Conservation (phyloP, 148 eudicot species). For the Simmondsia chinensis region DNA sequence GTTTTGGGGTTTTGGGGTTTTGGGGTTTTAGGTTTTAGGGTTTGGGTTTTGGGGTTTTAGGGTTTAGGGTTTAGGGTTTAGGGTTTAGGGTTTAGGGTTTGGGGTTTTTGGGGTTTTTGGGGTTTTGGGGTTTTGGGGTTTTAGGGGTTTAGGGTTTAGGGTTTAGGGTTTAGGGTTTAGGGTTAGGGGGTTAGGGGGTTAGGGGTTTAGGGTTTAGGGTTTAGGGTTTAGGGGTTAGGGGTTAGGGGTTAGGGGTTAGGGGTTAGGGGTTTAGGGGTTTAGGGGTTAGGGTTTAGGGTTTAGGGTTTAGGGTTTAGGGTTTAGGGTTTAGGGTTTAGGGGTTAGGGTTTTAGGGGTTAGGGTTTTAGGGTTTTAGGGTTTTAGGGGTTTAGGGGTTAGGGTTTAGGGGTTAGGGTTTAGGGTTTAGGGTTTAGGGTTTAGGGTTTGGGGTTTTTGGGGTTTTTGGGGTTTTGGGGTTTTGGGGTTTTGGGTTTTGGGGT, state of each 20-base stretch:
- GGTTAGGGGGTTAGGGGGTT: too few relatives aligned
- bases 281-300: slow-evolving; percentile 3
- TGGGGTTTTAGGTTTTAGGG: background rate
- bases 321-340: background rate
- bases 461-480: background rate
- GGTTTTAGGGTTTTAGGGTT: slow-evolving; percentile 5
- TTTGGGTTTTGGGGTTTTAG: background rate
- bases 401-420: slow-evolving; percentile 1
- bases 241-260: slow-evolving; percentile 5
- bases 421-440: background rate
- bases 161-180: too few relatives aligned
- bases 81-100: background rate
- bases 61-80: slow-evolving; percentile 1
- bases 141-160: too few relatives aligned
- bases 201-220: slow-evolving; percentile 1
- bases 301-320: slow-evolving; percentile 7
- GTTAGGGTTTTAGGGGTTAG: slow-evolving; percentile 2
- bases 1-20: background rate
- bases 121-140: slow-evolving; percentile 1
- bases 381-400: too few relatives aligned
- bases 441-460: background rate
- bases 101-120: background rate
- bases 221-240: slow-evolving; percentile 5
- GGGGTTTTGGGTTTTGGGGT: slow-evolving; percentile 1
- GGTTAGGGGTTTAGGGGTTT: too few relatives aligned